A percentile compares a stretch with the other conserved stretches of the same genome.
Conservation (phyloP, 768 basidiomycete species). For the Solioccasus polychromus region DNA sequence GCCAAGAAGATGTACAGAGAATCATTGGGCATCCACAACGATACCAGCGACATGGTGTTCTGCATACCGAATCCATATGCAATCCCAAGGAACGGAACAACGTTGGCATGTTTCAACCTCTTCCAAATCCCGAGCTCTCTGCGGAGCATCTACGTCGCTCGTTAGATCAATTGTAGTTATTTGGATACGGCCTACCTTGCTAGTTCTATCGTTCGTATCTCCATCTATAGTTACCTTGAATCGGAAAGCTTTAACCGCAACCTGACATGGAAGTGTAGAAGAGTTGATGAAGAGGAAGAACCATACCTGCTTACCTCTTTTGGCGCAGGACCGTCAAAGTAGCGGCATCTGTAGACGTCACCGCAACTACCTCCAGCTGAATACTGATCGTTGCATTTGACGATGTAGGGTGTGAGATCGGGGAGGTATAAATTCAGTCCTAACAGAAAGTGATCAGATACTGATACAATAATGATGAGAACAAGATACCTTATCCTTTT, state of each 20-base stretch:
- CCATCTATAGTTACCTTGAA: not conserved
- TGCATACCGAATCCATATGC: not conserved
- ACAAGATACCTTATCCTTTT: too few relatives aligned
- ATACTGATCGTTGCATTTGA: not conserved
- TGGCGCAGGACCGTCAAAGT: not conserved
- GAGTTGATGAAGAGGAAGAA: not conserved
- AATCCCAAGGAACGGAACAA: conserved; percentile 1
- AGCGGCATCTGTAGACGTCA: conserved; percentile 4
- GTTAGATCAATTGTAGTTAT: not conserved
- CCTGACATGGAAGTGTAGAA: too few relatives aligned
- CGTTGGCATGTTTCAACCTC: not conserved
- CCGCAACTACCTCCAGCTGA: not conserved
- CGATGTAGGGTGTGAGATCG: not conserved
- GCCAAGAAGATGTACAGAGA: conserved; percentile 18
- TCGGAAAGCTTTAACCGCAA: conserved; percentile 6
- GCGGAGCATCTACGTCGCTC: not conserved
- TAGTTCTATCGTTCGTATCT: not conserved
- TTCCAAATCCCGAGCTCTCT: conserved; percentile 11
- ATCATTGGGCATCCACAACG: conserved; percentile 27
- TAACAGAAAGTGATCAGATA: not conserved
- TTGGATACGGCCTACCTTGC: not conserved
- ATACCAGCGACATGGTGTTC: conserved; percentile 16
- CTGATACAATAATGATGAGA: not conserved
- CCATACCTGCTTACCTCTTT: not conserved
- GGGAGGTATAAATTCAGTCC: not conserved